Percentiles rank a stretch among this genome's conserved stretches.
Evolutionary conservation across 495 filamentous ascomycete species (phyloP).

Genomic region (Xylaria scruposa): DNA sequence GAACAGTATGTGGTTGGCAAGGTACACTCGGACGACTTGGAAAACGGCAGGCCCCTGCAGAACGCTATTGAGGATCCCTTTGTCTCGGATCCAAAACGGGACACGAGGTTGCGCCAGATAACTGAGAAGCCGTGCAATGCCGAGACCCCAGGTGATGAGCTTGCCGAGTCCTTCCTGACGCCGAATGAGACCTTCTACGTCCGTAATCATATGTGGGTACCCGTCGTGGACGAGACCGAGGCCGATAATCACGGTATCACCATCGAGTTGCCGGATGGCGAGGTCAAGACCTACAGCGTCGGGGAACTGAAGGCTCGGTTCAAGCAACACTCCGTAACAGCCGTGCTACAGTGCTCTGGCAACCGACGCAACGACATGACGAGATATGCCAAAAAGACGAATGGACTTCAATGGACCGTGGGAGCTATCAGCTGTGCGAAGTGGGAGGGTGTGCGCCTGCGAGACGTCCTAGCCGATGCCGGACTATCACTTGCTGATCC

Average conservation of each 20-base stretch:
- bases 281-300: conserved; percentile 57
- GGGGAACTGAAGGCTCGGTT: conserved; percentile 61
- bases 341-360: conserved; percentile 65
- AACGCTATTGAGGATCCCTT: conserved; percentile 64
- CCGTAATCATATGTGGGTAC: conserved; percentile 69
- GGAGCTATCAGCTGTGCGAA: conserved; percentile 66
- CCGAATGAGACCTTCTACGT: conserved; percentile 64
- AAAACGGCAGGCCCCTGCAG: conserved; percentile 52
- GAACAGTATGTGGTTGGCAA: conserved; percentile 61
- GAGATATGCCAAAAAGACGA: conserved; percentile 56
- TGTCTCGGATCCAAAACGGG: conserved; percentile 56
- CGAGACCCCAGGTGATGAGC: conserved; percentile 57
- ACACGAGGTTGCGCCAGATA: conserved; percentile 52
- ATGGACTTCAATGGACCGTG: conserved; percentile 65
- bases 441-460: conserved; percentile 65
- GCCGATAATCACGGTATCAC: conserved; percentile 55
- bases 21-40: conserved; percentile 58
- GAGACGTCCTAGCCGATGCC: conserved; percentile 64
- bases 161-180: conserved; percentile 57
- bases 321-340: conserved; percentile 60
- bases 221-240: conserved; percentile 48
- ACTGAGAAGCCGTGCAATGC: conserved; percentile 63
- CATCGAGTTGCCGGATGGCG: conserved; percentile 62
- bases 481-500: conserved; percentile 42
- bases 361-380: conserved; percentile 69